A percentile compares a stretch with the other conserved stretches of the same genome.
phyloP scores from a whole-genome alignment of 75 land plant genomes.

The Cryptomeria japonica region DNA sequence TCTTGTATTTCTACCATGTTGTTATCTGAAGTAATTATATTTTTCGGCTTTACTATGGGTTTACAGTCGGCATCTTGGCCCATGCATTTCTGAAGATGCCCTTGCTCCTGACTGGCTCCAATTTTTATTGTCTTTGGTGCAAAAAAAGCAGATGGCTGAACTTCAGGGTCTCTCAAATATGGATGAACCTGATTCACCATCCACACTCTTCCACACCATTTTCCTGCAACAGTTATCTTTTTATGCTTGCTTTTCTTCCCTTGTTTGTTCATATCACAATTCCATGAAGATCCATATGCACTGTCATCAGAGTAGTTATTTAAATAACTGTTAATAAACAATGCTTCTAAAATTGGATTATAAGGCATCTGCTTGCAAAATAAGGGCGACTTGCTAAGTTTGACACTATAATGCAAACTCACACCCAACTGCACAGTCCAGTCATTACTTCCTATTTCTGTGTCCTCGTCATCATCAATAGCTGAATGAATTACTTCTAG shows the following conservation, averaged over 20 bases:
- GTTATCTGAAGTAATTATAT: not conserved
- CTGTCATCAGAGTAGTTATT: slow-evolving; percentile 13
- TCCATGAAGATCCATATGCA: slow-evolving; percentile 6
- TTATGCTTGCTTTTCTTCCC: slow-evolving; percentile 44
- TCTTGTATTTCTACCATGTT: not conserved
- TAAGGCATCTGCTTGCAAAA: slow-evolving; percentile 79
- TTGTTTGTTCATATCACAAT: not conserved
- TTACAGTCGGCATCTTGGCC: not conserved
- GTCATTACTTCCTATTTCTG: slow-evolving; percentile 45
- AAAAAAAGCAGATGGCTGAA: slow-evolving; percentile 1
- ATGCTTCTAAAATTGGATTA: slow-evolving; percentile 54
- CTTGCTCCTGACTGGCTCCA: slow-evolving; percentile 3
- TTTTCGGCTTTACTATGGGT: not conserved
- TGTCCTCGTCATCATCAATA: slow-evolving; percentile 60
- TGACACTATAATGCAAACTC: slow-evolving; percentile 60
- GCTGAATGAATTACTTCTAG: slow-evolving; percentile 53
- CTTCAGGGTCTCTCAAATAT: slow-evolving; percentile 25
- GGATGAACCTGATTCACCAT: slow-evolving; percentile 92
- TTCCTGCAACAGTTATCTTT: slow-evolving; percentile 69
- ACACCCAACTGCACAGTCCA: slow-evolving; percentile 87
- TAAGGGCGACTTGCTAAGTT: slow-evolving; percentile 60
- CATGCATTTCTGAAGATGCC: not conserved
- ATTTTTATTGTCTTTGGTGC: not conserved
- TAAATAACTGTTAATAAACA: slow-evolving; percentile 35
- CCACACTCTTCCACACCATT: slow-evolving; percentile 97